Conservation (phyloP, 1,139 yeast genomes). For the Pichia sorboxylosa region DNA sequence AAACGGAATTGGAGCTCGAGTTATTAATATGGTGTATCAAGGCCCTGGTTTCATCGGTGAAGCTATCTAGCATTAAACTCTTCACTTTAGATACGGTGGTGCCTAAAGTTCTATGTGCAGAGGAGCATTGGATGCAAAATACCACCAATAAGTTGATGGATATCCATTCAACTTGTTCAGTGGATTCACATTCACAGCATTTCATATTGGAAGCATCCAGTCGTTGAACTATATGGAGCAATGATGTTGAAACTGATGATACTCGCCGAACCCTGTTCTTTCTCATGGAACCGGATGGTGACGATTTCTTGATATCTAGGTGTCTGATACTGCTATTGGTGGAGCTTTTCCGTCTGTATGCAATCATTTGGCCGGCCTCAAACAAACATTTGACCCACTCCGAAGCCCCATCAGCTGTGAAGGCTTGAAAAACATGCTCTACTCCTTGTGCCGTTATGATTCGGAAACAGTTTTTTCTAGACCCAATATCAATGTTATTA, state of each 20-base stretch:
- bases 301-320: not conserved
- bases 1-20: constrained; percentile 26
- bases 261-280: constrained; percentile 20
- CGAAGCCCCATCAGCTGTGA: constrained; percentile 54
- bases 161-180: constrained; percentile 72
- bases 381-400: constrained; percentile 56
- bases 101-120: constrained; percentile 43
- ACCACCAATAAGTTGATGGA: constrained; percentile 64
- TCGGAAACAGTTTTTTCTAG: constrained; percentile 57
- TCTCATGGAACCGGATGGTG: not conserved
- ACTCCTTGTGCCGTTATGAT: constrained; percentile 57
- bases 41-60: constrained; percentile 29
- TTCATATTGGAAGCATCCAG: constrained; percentile 43
- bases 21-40: constrained; percentile 36
- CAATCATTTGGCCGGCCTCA: constrained; percentile 30
- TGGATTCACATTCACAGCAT: constrained; percentile 74
- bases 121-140: constrained; percentile 74
- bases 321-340: not conserved
- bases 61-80: constrained; percentile 40
- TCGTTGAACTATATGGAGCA: constrained; percentile 33
- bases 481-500: constrained; percentile 23
- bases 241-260: constrained; percentile 23
- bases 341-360: constrained; percentile 6
- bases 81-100: constrained; percentile 39
- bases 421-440: constrained; percentile 72